Conservation (phyloP, 495 filamentous ascomycete genomes). For the Aspergillus hancockii region DNA sequence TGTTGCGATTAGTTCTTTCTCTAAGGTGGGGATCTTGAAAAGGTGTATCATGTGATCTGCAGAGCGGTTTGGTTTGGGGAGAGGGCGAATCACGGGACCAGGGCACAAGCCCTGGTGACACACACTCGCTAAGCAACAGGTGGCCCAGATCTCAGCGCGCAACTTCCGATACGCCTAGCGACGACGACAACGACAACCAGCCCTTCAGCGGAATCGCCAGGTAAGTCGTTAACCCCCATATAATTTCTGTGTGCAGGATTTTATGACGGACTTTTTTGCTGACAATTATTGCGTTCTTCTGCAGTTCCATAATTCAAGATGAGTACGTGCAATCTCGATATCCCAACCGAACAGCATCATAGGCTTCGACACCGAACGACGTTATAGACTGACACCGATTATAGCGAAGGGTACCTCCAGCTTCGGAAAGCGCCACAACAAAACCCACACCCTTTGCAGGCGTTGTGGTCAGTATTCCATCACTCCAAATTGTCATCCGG, state of each 20-base stretch:
- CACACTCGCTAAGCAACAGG: conserved; percentile 44
- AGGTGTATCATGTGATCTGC: conserved; percentile 13
- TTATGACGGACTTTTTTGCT: conserved; percentile 19
- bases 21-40: not conserved
- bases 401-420: conserved; percentile 92
- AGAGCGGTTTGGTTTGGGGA: not conserved
- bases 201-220: conserved; percentile 54
- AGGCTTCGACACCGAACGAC: conserved; percentile 26
- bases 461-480: conserved; percentile 84
- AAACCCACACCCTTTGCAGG: conserved; percentile 98
- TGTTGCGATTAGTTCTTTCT: not conserved
- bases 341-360: conserved; percentile 25
- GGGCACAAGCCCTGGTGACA: conserved; percentile 39
- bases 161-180: conserved; percentile 49
- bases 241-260: conserved; percentile 1
- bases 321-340: conserved; percentile 54
- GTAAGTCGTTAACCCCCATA: conserved; percentile 28
- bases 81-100: conserved; percentile 31
- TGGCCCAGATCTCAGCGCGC: conserved; percentile 36
- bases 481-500: conserved; percentile 19
- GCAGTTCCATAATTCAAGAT: conserved; percentile 63
- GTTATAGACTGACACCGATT: conserved; percentile 46
- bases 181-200: conserved; percentile 54
- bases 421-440: conserved; percentile 99
- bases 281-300: not conserved